phyloP scores from a whole-genome alignment of 192 early-diverging fungal genomes.

The Spizellomyces punctatus region DNA sequence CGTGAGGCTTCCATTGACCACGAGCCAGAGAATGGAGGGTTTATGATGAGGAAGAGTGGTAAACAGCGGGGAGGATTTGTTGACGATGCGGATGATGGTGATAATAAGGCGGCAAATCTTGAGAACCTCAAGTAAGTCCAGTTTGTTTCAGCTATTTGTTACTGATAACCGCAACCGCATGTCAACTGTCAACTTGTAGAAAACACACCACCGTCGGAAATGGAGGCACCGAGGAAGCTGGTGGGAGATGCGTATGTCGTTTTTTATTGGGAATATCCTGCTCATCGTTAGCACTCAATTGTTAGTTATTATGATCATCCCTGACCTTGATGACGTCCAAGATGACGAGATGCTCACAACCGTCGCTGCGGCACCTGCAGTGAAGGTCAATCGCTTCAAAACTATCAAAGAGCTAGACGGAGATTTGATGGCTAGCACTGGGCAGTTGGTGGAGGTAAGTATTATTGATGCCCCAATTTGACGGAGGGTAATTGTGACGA shows the following conservation, averaged over 20 bases:
- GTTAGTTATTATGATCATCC: constrained; percentile 46
- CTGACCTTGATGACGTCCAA: constrained; percentile 49
- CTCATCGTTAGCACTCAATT: background rate
- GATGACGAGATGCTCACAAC: constrained; percentile 48
- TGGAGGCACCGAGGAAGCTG: background rate
- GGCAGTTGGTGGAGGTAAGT: constrained; percentile 40
- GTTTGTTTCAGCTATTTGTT: no score
- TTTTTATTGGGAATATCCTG: background rate
- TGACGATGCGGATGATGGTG: no score
- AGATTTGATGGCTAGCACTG: constrained; percentile 38
- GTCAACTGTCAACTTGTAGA: background rate
- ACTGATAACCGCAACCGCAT: no score
- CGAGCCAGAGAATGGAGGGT: no score
- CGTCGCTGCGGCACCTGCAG: constrained; percentile 45
- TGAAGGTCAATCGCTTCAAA: constrained; percentile 49
- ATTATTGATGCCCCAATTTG: background rate
- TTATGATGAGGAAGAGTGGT: no score
- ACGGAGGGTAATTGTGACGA: background rate
- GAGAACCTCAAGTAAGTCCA: no score
- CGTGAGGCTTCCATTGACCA: no score
- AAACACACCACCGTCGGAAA: background rate
- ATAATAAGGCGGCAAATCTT: no score
- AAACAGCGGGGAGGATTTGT: no score
- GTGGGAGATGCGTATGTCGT: background rate
- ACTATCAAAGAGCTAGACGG: constrained; percentile 48